Evolutionary conservation across 2,329 filamentous ascomycete species (phyloP).

Genomic region (Colletotrichum viniferum): DNA sequence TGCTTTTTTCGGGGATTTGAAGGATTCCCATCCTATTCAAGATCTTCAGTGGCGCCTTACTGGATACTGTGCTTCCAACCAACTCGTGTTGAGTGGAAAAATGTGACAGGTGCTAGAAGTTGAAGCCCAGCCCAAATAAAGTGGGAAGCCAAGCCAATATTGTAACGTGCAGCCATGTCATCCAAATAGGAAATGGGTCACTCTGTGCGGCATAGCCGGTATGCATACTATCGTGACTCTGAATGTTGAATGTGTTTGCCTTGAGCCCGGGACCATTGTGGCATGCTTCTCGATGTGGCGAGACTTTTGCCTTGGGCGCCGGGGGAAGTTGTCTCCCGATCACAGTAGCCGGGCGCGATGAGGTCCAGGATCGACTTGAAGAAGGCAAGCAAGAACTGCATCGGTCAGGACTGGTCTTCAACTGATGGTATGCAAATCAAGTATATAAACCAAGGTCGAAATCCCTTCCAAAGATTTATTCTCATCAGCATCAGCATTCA

Average conservation of each 20-base stretch:
- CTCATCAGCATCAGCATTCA: background rate
- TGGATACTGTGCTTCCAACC: background rate
- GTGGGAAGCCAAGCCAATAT: slow-evolving; percentile 3
- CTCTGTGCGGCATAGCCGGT: background rate
- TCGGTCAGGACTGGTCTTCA: background rate
- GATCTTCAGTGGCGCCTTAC: background rate
- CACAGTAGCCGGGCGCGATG: background rate
- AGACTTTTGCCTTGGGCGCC: background rate
- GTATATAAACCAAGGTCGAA: background rate
- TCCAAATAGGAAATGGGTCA: background rate
- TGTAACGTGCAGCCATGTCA: background rate
- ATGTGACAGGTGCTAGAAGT: background rate
- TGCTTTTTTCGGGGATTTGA: background rate
- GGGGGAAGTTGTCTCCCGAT: background rate
- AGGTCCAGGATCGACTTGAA: background rate
- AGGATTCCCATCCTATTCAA: background rate
- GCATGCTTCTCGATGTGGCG: background rate
- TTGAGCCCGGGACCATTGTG: background rate
- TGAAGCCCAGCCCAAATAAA: background rate
- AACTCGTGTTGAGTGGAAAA: background rate
- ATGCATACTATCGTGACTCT: background rate
- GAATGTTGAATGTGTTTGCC: background rate
- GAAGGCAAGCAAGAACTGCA: background rate
- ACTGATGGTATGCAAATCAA: background rate
- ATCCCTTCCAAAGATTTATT: background rate